These are phyloP conservation scores for Penicillium arizonense DNA, from an alignment of 495 filamentous ascomycete species.

Conservation along the genomic window DNA sequence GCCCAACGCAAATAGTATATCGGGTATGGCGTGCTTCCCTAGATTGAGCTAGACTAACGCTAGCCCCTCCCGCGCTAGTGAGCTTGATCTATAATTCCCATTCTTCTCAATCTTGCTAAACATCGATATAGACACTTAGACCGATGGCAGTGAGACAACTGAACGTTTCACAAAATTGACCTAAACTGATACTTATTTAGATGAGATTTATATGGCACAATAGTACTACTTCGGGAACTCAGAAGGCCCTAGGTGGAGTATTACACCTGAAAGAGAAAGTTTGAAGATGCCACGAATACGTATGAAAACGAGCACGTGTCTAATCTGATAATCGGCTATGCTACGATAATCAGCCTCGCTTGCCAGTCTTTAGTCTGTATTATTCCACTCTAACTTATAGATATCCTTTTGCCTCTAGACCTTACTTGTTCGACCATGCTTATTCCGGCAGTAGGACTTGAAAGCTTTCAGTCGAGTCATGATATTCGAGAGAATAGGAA, in stretches of 20 bases:
- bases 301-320: background rate
- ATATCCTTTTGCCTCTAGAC: background rate
- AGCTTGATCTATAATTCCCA: background rate
- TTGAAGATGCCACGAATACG: background rate
- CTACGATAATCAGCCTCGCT: conserved; percentile 3
- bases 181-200: conserved; percentile 1
- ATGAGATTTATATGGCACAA: background rate
- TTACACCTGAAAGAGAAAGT: background rate
- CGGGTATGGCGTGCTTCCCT: background rate
- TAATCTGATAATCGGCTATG: background rate
- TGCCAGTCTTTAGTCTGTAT: background rate
- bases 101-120: conserved; percentile 2
- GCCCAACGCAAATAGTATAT: background rate
- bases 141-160: background rate
- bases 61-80: background rate
- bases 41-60: conserved; percentile 1
- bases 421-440: background rate
- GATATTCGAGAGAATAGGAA: background rate
- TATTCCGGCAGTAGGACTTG: background rate
- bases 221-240: background rate
- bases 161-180: background rate
- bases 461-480: conserved; percentile 2
- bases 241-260: background rate
- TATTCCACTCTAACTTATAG: conserved; percentile 3
- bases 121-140: conserved; percentile 2